Evolutionary conservation across 2,329 filamentous ascomycete genomes (phyloP).

Genomic region (Colletotrichum eleusines): DNA sequence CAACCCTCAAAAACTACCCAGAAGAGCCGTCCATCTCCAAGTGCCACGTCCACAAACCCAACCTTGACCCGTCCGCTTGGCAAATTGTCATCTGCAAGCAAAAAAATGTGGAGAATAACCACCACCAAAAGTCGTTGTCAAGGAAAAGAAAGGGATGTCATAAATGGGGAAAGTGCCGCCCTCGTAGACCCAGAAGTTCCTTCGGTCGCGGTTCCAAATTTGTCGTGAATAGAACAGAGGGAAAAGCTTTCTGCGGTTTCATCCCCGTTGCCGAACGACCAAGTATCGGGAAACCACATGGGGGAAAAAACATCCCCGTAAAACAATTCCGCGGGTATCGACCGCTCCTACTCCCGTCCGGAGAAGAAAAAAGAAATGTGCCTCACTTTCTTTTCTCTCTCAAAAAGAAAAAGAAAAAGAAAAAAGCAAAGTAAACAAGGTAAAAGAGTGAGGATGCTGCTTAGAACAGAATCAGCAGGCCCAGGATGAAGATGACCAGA

Average conservation of each 20-base stretch:
- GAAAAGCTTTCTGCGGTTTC: neutral
- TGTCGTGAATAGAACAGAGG: neutral
- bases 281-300: slow-evolving; percentile 14
- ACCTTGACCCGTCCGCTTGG: neutral
- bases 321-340: neutral
- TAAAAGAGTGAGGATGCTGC: neutral
- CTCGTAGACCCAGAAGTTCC: neutral
- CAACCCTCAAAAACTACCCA: slow-evolving; percentile 14
- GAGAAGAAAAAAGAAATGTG: neutral
- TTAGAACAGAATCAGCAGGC: slow-evolving; percentile 51
- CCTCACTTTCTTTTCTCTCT: no score
- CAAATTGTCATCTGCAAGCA: slow-evolving; percentile 1
- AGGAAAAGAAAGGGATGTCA: neutral
- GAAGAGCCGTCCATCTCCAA: neutral
- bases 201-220: neutral
- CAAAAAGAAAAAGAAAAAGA: no score
- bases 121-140: neutral
- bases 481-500: slow-evolving; percentile 53
- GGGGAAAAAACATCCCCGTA: neutral
- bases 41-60: neutral
- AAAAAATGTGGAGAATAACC: neutral
- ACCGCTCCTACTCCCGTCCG: neutral
- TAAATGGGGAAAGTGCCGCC: neutral
- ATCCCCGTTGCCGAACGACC: slow-evolving; percentile 12
- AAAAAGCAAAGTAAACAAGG: slow-evolving; percentile 1